Conservation (phyloP, 2,329 filamentous ascomycete genomes). For the Pseudogymnoascus destructans region DNA sequence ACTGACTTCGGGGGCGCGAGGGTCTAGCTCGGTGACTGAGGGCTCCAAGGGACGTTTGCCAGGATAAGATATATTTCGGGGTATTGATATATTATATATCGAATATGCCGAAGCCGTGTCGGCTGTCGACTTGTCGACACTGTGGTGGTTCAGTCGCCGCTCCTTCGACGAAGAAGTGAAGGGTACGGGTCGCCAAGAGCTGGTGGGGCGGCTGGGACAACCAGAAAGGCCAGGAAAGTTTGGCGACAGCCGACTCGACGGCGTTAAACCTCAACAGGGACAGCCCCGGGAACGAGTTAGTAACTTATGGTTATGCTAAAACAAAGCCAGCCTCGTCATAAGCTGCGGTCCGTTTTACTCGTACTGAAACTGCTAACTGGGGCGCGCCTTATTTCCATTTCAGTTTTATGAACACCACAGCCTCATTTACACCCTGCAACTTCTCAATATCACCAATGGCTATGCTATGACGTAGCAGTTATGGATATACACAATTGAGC, state of each 20-base stretch:
- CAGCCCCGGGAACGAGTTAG: neutral
- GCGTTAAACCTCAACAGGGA: constrained; percentile 6
- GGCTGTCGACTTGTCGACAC: constrained; percentile 1
- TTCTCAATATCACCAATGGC: neutral
- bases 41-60: neutral
- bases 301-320: constrained; percentile 1
- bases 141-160: neutral
- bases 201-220: constrained; percentile 6
- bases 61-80: neutral
- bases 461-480: neutral
- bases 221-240: neutral
- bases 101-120: neutral
- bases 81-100: constrained; percentile 4
- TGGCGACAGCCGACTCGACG: neutral
- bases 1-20: neutral
- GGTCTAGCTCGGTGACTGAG: neutral
- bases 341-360: neutral
- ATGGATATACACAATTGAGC: neutral
- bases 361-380: neutral
- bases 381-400: neutral
- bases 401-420: neutral
- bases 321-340: constrained; percentile 3
- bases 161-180: constrained; percentile 3
- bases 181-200: constrained; percentile 1
- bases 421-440: neutral